Base-by-base conservation (phyloP, 2,329 filamentous ascomycete species). In the Fusarium keratoplasticum region DNA sequence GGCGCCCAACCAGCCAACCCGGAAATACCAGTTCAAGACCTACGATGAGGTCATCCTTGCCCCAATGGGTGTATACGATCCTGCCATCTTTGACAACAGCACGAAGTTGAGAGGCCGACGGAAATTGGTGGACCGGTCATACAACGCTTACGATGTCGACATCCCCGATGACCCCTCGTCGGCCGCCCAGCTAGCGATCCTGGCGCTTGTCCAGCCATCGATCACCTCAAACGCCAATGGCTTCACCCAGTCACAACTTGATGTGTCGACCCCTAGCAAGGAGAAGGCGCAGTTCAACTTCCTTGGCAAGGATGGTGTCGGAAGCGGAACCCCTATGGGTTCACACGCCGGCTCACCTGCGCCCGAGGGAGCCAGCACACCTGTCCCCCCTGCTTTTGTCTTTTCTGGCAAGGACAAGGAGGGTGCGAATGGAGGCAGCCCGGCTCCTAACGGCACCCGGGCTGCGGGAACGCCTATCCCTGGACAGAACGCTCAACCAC, bases 21-120 rank as follows among this genome's bases (percentile, higher is more conserved):
- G 92, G 72, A 98, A 98, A 83, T 98, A 97, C 83, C 90, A 92
- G 44, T 98, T 98, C 88, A 98, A 98, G 86, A 95, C 94, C 1
- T 99, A 98, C 79, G 96, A 99, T 76, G 96, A 98, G 82, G 93
- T 97, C 25, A 94, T 97, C 76, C 88, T 99, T n/a, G 93, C 96
- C 1, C 93, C 95, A 1, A 95, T 98, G 92, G 95, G 95, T n/a
- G 94, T 95, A 78, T 98, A 97, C 82, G 93, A 96, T 69, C 96
- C 96, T 0, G 86, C 89, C 3, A 93, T 98, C 64, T 98, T 98
- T 76, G 94, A 97, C 80, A 93, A 95, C 77, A 90, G 89, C 31
- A 84, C 89, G 38, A 99, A 99, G 85, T 89, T 98, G 13, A 86
- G 88, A 22, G 92, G 94, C 47, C 91, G 96, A 59, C 90, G 95